A percentile compares a stretch with the other conserved stretches of the same genome.
phyloP scores from a whole-genome alignment of 345 rosid species.

The Sisymbrium irio region DNA sequence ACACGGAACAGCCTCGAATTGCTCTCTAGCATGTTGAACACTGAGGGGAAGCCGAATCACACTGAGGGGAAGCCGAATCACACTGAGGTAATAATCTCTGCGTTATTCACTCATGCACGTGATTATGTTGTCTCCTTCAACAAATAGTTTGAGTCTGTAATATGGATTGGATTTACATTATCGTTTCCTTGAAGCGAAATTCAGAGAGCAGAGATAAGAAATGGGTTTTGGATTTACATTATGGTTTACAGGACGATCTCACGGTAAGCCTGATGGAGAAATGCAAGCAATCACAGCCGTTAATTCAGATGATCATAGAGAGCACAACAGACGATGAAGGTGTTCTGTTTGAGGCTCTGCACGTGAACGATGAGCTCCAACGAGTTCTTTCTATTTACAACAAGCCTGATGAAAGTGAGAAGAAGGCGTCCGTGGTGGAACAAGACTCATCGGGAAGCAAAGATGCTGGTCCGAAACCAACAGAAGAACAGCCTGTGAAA shows the following conservation, averaged over 20 bases:
- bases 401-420: conserved; percentile 17
- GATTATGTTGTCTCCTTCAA: background rate
- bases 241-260: conserved; percentile 61
- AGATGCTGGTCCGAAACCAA: conserved; percentile 21
- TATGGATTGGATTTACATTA: background rate
- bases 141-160: background rate
- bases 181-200: background rate
- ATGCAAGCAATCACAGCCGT: conserved; percentile 67
- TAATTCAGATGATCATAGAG: conserved; percentile 68
- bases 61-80: conserved; percentile 54
- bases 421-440: conserved; percentile 17
- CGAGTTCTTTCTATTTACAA: conserved; percentile 42
- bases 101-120: background rate
- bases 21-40: conserved; percentile 69
- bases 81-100: conserved; percentile 45
- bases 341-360: conserved; percentile 75
- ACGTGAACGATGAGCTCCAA: conserved; percentile 69
- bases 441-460: conserved; percentile 31
- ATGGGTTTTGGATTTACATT: background rate
- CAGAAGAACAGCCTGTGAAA: conserved; percentile 10
- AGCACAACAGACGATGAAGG: conserved; percentile 68
- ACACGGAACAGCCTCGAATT: conserved; percentile 72
- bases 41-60: conserved; percentile 51
- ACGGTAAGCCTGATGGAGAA: conserved; percentile 65
- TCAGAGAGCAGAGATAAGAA: background rate